Base-by-base conservation (phyloP, 2,329 filamentous ascomycete genomes). In the Aureobasidium lini region DNA sequence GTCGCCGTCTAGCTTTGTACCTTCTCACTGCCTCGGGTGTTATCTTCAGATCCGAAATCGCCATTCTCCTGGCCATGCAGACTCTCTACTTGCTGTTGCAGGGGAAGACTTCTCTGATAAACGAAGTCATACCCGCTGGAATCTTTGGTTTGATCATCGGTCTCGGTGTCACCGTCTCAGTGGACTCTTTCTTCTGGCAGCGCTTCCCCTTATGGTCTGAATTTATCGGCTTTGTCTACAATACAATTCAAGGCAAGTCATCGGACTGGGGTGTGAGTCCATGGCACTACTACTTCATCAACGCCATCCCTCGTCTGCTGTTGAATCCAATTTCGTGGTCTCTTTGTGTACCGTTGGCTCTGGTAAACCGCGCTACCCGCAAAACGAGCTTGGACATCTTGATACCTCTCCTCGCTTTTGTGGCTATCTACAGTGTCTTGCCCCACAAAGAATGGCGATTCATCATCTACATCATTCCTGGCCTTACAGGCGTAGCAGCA, bases 381-480 rank as follows among this genome's bases (percentile, higher is more conserved):
- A 63, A 64, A 39, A 70, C 69, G 16, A 75, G 73, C 57, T 62
- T 89, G 0, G 77, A 79, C 42, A 73, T 85, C 8, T 66, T 89
- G 4, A 66, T 86, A 2, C 91, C 94, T 0, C 81, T 83, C 9
- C 64, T 95, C 1, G 72, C 82, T 32, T 99, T 92, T 71, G 79
- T 95, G 18, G 81, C 81, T 4, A 72, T 95, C 44, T 97, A 96
- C 77, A 96, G 90, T 63, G 67, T 90, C 53, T 88, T 96, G 62
- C 92, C 93, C 0, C 94, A 99, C 76, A 99, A 99, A 71, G 94
- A 99, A 75, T 88, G 91, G 71, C 88, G 94, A 16, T 99, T 99
- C 77, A 86, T 99, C 66, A 85, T 97, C 67, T 97, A 97, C 74
- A 81, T 84, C 56, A 80, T 95, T 28, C 94, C 94, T 0, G 80